Conservation (phyloP, 1,284 basidiomycete genomes). For the Cutaneotrichosporon cyanovorans region DNA sequence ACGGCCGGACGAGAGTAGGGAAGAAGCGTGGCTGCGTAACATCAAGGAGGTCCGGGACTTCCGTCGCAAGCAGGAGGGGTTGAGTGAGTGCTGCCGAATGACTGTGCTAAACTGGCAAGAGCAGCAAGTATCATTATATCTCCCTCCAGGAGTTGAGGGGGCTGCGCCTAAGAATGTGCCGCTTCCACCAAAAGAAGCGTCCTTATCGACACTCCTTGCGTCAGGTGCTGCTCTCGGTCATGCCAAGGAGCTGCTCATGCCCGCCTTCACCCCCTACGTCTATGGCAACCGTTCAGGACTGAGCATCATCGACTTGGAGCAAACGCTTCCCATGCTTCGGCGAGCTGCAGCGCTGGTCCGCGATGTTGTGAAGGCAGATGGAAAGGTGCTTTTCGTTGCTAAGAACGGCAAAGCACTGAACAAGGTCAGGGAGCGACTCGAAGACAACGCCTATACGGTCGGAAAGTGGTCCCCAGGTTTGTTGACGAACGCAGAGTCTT, state of each 20-base stretch:
- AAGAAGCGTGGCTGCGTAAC: slow-evolving; percentile 39
- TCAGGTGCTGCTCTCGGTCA: slow-evolving; percentile 93
- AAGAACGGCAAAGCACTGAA: slow-evolving; percentile 69
- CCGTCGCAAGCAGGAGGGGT: slow-evolving; percentile 27
- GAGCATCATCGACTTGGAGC: slow-evolving; percentile 91
- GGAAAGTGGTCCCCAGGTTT: slow-evolving; percentile 91
- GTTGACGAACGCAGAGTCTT: slow-evolving; percentile 77
- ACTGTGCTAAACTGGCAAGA: slow-evolving; percentile 2
- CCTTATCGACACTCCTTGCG: slow-evolving; percentile 83
- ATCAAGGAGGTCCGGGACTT: slow-evolving; percentile 35
- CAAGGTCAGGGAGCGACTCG: slow-evolving; percentile 73
- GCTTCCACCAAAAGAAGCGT: slow-evolving; percentile 20
- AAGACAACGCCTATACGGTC: slow-evolving; percentile 66
- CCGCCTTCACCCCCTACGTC: slow-evolving; percentile 84
- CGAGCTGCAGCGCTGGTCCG: slow-evolving; percentile 82
- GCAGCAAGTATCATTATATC: slow-evolving; percentile 20
- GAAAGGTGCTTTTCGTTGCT: slow-evolving; percentile 83
- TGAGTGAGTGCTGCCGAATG: slow-evolving; percentile 19
- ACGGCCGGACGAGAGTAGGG: slow-evolving; percentile 21
- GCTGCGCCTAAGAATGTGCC: slow-evolving; percentile 10
- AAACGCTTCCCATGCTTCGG: slow-evolving; percentile 82
- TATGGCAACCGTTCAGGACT: slow-evolving; percentile 87
- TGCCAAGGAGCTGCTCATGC: slow-evolving; percentile 69
- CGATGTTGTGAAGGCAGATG: slow-evolving; percentile 71
- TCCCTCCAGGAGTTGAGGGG: slow-evolving; percentile 13